A percentile compares a stretch with the other conserved stretches of the same genome.
phyloP scores from a whole-genome alignment of 176 grass and related monocot genomes.

The Puya raimondii region DNA sequence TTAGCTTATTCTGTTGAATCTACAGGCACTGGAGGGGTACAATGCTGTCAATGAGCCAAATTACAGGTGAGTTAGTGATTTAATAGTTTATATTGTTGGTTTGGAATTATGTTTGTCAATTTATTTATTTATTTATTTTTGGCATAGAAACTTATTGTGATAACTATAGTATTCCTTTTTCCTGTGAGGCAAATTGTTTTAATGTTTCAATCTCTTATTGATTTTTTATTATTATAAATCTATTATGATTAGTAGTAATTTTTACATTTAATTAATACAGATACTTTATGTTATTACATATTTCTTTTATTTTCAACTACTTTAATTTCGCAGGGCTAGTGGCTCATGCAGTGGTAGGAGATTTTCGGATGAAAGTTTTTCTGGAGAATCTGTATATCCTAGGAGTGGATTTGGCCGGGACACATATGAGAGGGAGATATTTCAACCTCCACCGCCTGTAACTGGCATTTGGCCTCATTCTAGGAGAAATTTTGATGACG shows the following conservation, averaged over 20 bases:
- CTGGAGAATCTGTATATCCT: constrained; percentile 48
- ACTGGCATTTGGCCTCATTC: constrained; percentile 57
- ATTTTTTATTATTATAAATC: background rate
- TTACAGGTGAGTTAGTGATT: constrained; percentile 45
- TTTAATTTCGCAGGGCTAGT: constrained; percentile 49
- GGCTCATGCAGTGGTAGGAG: constrained; percentile 74
- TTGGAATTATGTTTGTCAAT: background rate
- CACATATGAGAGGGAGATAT: constrained; percentile 60
- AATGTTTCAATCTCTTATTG: background rate
- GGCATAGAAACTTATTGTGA: background rate
- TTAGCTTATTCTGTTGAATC: constrained; percentile 99
- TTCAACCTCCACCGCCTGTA: constrained; percentile 44
- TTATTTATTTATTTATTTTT: background rate
- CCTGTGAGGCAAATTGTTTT: constrained; percentile 1
- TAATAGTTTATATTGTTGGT: background rate
- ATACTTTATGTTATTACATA: constrained; percentile 2
- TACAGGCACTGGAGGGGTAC: constrained; percentile 97
- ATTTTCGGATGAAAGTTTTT: constrained; percentile 53
- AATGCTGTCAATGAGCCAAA: constrained; percentile 51
- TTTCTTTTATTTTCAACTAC: constrained; percentile 25
- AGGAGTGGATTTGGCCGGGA: constrained; percentile 52
- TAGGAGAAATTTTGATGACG: constrained; percentile 67
- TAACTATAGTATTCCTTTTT: background rate
- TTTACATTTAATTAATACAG: background rate
- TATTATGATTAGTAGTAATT: background rate